Evolutionary conservation across 371 early-diverging fungal species (phyloP), one percentile per base, ranked within the genome.

Genomic region (Mucor piriformis): DNA sequence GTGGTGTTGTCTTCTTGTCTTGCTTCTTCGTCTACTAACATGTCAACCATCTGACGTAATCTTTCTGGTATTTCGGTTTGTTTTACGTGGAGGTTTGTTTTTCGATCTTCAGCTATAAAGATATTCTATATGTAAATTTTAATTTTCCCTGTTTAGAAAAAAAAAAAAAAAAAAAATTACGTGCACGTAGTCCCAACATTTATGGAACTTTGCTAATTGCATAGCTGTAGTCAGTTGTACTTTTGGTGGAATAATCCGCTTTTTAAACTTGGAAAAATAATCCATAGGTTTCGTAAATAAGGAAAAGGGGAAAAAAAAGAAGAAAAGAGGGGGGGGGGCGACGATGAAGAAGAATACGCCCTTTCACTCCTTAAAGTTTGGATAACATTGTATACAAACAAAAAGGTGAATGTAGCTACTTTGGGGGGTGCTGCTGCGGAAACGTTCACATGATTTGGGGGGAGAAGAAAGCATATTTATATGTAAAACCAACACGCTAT

Each of bases 11-110:
- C 84, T 6, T 86, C 81, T 59, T 88, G 88, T 33, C 88, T 72
- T 20, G 87, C 88, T 65, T 94, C 93, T 74, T 97, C 98, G 68
- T 93, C 92, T 12, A 95, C 90, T 12, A 97, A 78, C 63, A 95
- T 75, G 70, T 95, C 95, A 5, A 92, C 89, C 90, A 97, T 95
- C 34, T 76, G 76, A 50, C 89, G 84, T 35, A 97, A 81, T 52
- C 82, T 81, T 20, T 58, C 57, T 7, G 94, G 91, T 59, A 96
- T 92, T 54, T 89, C 90, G 6, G 95, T 96, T 38, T 90, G 86
- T 24, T 82, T 75, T 3, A 94, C 88, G 57, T 83, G 73, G 35
- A 83, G 21, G 59, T 80, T 65, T 57, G 72, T 64, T 69, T 75
- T 78, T 69, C 73, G 81, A 63, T 81, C 82, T 60, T 80, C 86